Base-by-base conservation (phyloP, 495 filamentous ascomycete species). In the Lasiosphaeris hirsuta region DNA sequence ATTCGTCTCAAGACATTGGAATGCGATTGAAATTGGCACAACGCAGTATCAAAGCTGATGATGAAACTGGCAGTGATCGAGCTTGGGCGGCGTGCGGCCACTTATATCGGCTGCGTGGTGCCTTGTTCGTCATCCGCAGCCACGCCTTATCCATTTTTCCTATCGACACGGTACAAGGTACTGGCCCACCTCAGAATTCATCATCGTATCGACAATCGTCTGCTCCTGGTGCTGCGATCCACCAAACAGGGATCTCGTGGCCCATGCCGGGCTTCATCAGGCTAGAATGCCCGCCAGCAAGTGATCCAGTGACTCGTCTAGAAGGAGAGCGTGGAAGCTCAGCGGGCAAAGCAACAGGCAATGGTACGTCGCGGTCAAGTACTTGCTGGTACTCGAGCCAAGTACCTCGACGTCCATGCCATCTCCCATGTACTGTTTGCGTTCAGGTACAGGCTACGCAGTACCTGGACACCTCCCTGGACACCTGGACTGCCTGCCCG, bases 41-140 rank as follows among this genome's bases (percentile, higher is more conserved):
- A 56, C 54, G 30, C 37, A 46, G 45, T 48, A 46, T 47, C 52
- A 55, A 55, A 59, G 53, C 39, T 57, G 39, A 60, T 56, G 57
- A 61, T 66, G 64, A 66, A 66, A 66, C 61, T 59, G 57, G 58
- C 15, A 51, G 57, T 38, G 54, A 40, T 54, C 56, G 54, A 61
- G 54, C 30, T 61, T 44, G 62, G 63, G 49, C 39, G 59, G 51
- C 54, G 40, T 40, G 51, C 37, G 60, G 65, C 65, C 63, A 68
- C 65, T 68, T 68, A 68, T 68, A 68, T 63, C 60, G 39, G 38
- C 19, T 30, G 43, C 11, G 46, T 47, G 44, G 50, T 37, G 54
- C 56, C 57, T 61, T 55, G 57, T 56, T 63, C 54, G 54, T 61
- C 58, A 59, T 51, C 56, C 54, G 60, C 36, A 18, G 18, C 11